phyloP scores from a whole-genome alignment of 2,329 filamentous ascomycete genomes.

The Trichoderma gracile region DNA sequence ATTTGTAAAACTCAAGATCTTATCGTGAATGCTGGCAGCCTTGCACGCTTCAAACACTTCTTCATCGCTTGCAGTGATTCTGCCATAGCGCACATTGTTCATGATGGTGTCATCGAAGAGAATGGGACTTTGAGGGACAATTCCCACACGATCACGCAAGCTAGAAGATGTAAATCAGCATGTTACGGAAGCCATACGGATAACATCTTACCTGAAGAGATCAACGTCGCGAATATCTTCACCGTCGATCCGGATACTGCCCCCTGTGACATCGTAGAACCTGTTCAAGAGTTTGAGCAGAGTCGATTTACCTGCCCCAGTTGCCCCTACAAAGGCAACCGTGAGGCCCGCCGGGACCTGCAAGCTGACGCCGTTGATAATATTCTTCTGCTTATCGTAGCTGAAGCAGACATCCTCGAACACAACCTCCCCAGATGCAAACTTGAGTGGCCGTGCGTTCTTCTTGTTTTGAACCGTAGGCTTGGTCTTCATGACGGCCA shows the following conservation, averaged over 20 bases:
- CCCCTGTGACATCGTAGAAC: constrained; percentile 58
- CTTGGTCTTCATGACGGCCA: constrained; percentile 60
- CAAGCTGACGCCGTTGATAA: constrained; percentile 57
- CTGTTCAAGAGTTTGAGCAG: constrained; percentile 59
- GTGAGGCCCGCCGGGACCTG: constrained; percentile 53
- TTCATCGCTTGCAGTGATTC: constrained; percentile 54
- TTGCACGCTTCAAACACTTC: constrained; percentile 57
- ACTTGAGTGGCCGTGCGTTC: constrained; percentile 51
- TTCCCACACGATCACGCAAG: constrained; percentile 55
- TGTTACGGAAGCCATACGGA: not conserved
- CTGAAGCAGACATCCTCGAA: constrained; percentile 59
- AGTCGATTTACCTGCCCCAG: constrained; percentile 61
- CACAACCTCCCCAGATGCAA: constrained; percentile 54
- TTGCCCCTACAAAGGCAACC: constrained; percentile 61
- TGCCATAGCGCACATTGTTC: constrained; percentile 61
- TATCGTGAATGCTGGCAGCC: constrained; percentile 59
- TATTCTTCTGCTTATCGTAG: constrained; percentile 60
- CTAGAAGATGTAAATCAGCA: constrained; percentile 37
- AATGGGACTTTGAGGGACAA: constrained; percentile 58
- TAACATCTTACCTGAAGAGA: constrained; percentile 44
- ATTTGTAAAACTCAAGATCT: constrained; percentile 56
- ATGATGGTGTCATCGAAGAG: constrained; percentile 61
- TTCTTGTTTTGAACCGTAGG: constrained; percentile 56
- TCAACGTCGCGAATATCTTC: constrained; percentile 59
- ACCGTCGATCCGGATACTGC: constrained; percentile 56